Conservation (phyloP, 192 early-diverging fungal genomes). For the Podila horticola region DNA sequence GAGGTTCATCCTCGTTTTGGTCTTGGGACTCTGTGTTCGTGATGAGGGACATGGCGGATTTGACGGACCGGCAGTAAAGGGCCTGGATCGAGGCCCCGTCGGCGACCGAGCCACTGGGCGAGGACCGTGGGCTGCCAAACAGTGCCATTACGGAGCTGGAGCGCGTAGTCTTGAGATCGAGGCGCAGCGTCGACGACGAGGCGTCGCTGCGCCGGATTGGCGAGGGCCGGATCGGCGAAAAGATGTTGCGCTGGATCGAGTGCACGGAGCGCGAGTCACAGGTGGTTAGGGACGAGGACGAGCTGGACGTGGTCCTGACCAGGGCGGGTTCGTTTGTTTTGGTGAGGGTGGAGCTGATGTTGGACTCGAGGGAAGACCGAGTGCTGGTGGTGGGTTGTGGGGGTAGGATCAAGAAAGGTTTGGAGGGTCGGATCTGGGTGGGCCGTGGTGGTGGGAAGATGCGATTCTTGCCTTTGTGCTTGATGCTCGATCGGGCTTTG, state of each 20-base stretch:
- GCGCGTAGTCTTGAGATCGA: conserved; percentile 9
- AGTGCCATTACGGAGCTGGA: conserved; percentile 24
- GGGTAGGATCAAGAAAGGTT: not conserved
- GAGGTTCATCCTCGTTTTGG: not conserved
- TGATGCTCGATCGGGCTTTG: conserved; percentile 20
- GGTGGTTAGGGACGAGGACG: not conserved
- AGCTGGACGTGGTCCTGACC: not conserved
- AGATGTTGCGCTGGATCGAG: not conserved
- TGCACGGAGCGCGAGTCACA: not conserved
- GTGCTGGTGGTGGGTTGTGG: not conserved
- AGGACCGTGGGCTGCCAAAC: conserved; percentile 30
- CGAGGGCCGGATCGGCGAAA: not conserved
- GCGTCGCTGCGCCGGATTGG: not conserved
- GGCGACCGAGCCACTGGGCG: conserved; percentile 17
- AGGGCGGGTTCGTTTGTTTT: not conserved
- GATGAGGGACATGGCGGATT: conserved; percentile 22
- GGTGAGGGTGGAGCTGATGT: not conserved
- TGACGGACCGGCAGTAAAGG: conserved; percentile 19
- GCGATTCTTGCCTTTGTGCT: conserved; percentile 1
- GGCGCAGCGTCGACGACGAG: conserved; percentile 3
- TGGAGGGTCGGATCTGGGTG: not conserved
- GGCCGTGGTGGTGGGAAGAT: not conserved
- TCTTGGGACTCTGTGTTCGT: conserved; percentile 7
- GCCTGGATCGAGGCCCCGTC: conserved; percentile 30
- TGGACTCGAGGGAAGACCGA: not conserved